Evolutionary conservation across 495 filamentous ascomycete species (phyloP).

Genomic region (Xylaria acuta): DNA sequence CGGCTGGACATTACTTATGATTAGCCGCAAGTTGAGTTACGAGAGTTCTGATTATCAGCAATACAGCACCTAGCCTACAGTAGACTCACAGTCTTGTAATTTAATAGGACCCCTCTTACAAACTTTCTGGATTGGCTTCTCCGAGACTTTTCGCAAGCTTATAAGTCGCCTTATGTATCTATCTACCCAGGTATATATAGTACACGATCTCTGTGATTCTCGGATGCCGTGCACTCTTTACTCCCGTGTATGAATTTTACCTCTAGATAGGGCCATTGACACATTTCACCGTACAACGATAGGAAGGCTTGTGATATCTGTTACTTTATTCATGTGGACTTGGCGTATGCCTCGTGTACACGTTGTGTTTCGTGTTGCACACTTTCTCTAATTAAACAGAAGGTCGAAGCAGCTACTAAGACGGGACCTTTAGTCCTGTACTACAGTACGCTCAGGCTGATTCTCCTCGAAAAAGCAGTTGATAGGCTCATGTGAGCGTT

Average conservation of each 20-base stretch:
- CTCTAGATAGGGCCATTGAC: not conserved
- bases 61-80: not conserved
- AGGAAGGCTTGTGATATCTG: not conserved
- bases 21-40: not conserved
- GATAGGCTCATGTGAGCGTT: conserved; percentile 1
- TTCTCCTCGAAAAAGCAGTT: not conserved
- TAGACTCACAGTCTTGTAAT: not conserved
- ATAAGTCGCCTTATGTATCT: not conserved
- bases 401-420: not conserved
- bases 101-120: not conserved
- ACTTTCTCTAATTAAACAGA: conserved; percentile 11
- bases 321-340: conserved; percentile 2
- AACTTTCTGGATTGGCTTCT: not conserved
- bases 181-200: not conserved
- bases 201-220: not conserved
- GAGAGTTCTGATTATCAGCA: not conserved
- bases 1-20: not conserved
- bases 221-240: not conserved
- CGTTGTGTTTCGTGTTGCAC: not conserved
- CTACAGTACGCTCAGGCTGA: not conserved
- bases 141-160: not conserved
- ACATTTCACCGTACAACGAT: not conserved
- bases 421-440: not conserved
- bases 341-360: not conserved
- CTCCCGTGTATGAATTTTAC: not conserved